Conservation (phyloP, 2,329 filamentous ascomycete genomes). For the Remersonia thermophila region DNA sequence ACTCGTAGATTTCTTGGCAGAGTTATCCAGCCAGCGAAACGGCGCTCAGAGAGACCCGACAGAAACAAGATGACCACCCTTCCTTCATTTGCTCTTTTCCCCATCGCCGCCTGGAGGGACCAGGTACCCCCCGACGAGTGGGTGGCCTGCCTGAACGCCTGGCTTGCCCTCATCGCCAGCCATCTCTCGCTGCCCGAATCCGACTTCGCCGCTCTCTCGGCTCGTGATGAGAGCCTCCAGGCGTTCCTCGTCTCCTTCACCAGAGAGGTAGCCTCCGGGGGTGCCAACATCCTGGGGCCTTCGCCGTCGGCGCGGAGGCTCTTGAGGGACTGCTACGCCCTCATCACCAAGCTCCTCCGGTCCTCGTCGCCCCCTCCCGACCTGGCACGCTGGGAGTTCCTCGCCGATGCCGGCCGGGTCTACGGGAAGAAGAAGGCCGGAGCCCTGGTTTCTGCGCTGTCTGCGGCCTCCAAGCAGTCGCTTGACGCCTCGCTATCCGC, state of each 20-base stretch:
- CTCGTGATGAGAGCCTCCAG: conserved; percentile 45
- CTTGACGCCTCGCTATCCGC: conserved; percentile 45
- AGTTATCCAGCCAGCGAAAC: too few species aligned
- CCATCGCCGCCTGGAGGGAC: conserved; percentile 52
- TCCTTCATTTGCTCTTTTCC: conserved; percentile 68
- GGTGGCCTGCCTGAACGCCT: conserved; percentile 64
- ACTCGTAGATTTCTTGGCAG: too few species aligned
- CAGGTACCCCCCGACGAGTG: conserved; percentile 60
- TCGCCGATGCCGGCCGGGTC: conserved; percentile 54
- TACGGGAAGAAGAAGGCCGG: conserved; percentile 53
- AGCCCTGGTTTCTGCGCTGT: conserved; percentile 37
- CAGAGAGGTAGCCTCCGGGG: conserved; percentile 35
- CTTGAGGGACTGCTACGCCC: conserved; percentile 50
- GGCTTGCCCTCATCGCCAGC: conserved; percentile 54
- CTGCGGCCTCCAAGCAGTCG: conserved; percentile 34
- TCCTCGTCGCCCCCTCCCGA: conserved; percentile 28
- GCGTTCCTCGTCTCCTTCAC: conserved; percentile 58
- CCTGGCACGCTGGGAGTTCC: conserved; percentile 52
- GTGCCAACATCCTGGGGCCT: conserved; percentile 23
- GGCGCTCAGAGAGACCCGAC: too few species aligned
- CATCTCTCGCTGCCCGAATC: conserved; percentile 47
- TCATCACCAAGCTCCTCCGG: conserved; percentile 46
- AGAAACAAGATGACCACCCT: conserved; percentile 24
- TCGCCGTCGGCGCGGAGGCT: conserved; percentile 32
- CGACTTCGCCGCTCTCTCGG: conserved; percentile 39